Evolutionary conservation across 2,329 filamentous ascomycete genomes (phyloP), one percentile per base, ranked within the genome.

Genomic region (Dactylellina haptotyla): DNA sequence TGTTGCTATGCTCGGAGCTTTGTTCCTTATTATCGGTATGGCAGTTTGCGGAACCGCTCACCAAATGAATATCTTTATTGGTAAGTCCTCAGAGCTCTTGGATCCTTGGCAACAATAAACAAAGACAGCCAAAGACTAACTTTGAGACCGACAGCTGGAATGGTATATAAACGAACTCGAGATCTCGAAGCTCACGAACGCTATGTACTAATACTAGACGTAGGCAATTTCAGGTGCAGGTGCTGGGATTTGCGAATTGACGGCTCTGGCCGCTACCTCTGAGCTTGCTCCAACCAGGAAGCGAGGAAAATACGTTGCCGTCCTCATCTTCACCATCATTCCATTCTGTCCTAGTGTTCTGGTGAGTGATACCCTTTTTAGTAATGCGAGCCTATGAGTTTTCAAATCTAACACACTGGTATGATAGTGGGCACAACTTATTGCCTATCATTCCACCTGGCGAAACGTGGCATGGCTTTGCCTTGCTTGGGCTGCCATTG

Each of bases 201-300:
- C 53, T 34, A n/a, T 23, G 37, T 53, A n/a, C 28, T 53, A 25
- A 63, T 50, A 50, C 18, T 28, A 30, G 30, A 4, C 23, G 30
- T 16, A 50, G 46, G 26, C 32, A n/a, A 83, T 90, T 75, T 84
- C 88, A 8, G 89, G 89, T 1, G 82, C 87, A 4, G 89, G 88
- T 32, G 88, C 88, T 9, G 89, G 89, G 12, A 84, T 90, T 72
- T 88, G 88, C 76, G 88, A 90, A 79, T 81, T 91, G 32, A 90
- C 87, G 4, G 88, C 89, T 3, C 82, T 91, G 6, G 88, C 89
- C 26, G 89, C 85, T 32, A 89, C 88, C 1, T 87, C 87, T 1
- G 89, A 91, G 78, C 83, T 91, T 71, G 89, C 87, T 0, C 89
- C 89, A 0, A 86, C 86, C 18, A 82, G 85, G 16, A 86, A 89